These are phyloP conservation scores for Actinomortierella ambigua DNA, from an alignment of 371 early-diverging fungal genomes.

Conservation along the genomic window DNA sequence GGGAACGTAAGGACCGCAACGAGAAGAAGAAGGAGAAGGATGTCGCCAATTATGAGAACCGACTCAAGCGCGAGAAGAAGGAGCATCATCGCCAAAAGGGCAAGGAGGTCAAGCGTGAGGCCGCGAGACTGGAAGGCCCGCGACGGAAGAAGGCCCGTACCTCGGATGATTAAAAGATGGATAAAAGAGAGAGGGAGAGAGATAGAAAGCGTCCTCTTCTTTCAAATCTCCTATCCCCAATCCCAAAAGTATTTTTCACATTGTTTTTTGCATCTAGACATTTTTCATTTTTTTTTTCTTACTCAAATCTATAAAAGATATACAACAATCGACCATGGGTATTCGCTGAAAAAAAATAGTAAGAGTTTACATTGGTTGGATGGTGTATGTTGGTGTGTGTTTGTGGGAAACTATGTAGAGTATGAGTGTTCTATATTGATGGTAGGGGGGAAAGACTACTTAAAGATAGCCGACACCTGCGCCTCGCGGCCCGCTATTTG, in stretches of 20 bases:
- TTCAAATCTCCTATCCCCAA: background rate
- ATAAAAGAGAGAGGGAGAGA: background rate
- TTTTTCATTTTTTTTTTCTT: slow-evolving; percentile 14
- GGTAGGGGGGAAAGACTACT: too few species aligned
- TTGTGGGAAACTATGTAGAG: too few species aligned
- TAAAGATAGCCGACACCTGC: background rate
- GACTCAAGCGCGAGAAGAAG: slow-evolving; percentile 45
- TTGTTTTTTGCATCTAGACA: slow-evolving; percentile 4
- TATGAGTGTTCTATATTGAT: too few species aligned
- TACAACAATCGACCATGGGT: too few species aligned
- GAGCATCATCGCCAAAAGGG: slow-evolving; percentile 38
- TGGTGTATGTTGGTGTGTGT: too few species aligned
- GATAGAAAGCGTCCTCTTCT: too few species aligned
- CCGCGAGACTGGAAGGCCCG: slow-evolving; percentile 40
- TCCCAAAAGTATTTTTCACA: background rate
- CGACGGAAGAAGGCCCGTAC: slow-evolving; percentile 40
- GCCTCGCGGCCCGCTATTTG: background rate
- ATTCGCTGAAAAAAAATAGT: too few species aligned
- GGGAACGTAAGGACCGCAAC: slow-evolving; percentile 50
- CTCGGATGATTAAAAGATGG: slow-evolving; percentile 26
- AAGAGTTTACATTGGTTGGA: too few species aligned
- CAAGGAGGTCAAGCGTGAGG: slow-evolving; percentile 42
- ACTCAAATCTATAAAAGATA: too few species aligned
- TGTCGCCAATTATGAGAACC: slow-evolving; percentile 49
- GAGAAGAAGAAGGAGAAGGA: slow-evolving; percentile 66